phyloP scores from a whole-genome alignment of 2,329 filamentous ascomycete species.

The Xylaria sp. region DNA sequence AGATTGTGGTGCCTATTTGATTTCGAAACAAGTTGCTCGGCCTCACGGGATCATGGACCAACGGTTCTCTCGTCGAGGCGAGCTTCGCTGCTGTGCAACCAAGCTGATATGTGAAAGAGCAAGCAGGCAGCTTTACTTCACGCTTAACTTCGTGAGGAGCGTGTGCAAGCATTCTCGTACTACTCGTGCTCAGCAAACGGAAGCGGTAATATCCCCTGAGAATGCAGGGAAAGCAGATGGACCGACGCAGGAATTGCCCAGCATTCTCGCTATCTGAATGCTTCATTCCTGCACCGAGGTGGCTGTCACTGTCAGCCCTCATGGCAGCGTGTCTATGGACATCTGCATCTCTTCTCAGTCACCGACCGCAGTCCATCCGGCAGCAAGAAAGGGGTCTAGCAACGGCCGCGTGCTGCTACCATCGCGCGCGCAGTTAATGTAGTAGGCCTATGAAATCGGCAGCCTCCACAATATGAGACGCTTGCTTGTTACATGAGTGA shows the following conservation, averaged over 20 bases:
- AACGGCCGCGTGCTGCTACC: slow-evolving; percentile 5
- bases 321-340: neutral
- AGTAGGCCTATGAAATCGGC: neutral
- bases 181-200: slow-evolving; percentile 8
- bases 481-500: neutral
- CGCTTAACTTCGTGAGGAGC: slow-evolving; percentile 1
- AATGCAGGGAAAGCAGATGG: slow-evolving; percentile 16
- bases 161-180: slow-evolving; percentile 6
- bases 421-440: slow-evolving; percentile 7
- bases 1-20: slow-evolving; percentile 1
- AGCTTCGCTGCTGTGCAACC: slow-evolving; percentile 25
- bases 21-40: slow-evolving; percentile 13
- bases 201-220: slow-evolving; percentile 14
- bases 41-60: slow-evolving; percentile 12
- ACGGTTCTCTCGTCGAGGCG: slow-evolving; percentile 25
- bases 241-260: slow-evolving; percentile 15
- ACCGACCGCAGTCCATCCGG: neutral
- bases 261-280: slow-evolving; percentile 20
- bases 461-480: neutral
- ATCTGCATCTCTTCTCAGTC: neutral
- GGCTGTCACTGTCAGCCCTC: neutral
- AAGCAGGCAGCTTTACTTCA: slow-evolving; percentile 13
- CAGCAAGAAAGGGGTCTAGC: neutral
- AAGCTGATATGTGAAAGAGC: slow-evolving; percentile 12
- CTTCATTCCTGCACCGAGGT: slow-evolving; percentile 7